phyloP scores from a whole-genome alignment of 306 rosid genomes.

The Ammopiptanthus mongolicus region DNA sequence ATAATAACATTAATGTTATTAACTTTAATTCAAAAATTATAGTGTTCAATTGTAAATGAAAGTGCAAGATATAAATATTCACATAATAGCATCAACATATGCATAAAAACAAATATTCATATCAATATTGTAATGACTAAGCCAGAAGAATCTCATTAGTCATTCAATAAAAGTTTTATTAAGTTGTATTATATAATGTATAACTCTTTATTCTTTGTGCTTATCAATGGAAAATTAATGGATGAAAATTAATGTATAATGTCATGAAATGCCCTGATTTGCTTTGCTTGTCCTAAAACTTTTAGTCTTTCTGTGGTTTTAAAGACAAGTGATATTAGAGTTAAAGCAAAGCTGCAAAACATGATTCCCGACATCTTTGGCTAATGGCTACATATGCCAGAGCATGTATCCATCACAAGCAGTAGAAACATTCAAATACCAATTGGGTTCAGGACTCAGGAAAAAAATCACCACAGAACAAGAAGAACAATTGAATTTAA shows the following conservation, averaged over 20 bases:
- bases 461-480: slow-evolving; percentile 9
- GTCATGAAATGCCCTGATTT: slow-evolving; percentile 17
- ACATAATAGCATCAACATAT: too few species aligned
- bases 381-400: background rate
- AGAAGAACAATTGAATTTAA: background rate
- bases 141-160: slow-evolving; percentile 4
- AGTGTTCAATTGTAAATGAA: too few species aligned
- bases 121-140: background rate
- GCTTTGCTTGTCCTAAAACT: slow-evolving; percentile 9
- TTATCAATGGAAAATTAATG: slow-evolving; percentile 59
- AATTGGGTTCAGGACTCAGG: background rate
- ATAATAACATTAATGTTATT: too few species aligned
- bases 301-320: background rate
- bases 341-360: slow-evolving; percentile 17
- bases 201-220: slow-evolving; percentile 55
- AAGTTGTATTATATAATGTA: slow-evolving; percentile 16
- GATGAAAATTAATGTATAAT: slow-evolving; percentile 44
- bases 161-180: slow-evolving; percentile 9
- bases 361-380: background rate
- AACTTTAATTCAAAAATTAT: too few species aligned
- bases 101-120: too few species aligned
- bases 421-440: background rate
- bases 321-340: background rate
- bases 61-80: too few species aligned
- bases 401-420: slow-evolving; percentile 4